Evolutionary conservation across 495 filamentous ascomycete species (phyloP).

Genomic region (Immersiella caudata): DNA sequence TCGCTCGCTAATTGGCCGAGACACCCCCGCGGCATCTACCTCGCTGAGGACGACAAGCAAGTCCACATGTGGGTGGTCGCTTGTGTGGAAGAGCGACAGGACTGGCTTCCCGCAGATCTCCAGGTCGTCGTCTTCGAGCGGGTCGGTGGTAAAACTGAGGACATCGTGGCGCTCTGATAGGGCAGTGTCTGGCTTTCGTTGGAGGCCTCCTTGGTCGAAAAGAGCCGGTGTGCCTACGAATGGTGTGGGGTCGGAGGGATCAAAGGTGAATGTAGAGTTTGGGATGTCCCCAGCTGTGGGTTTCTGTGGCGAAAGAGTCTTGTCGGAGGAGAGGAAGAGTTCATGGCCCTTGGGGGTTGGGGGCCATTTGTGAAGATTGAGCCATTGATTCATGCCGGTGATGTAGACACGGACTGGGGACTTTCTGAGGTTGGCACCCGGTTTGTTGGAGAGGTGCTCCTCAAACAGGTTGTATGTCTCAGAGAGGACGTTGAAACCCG

Average conservation of each 20-base stretch:
- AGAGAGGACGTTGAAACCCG: not conserved
- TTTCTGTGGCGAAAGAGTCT: constrained; percentile 6
- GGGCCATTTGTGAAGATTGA: constrained; percentile 22
- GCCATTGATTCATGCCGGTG: constrained; percentile 24
- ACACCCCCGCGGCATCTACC: constrained; percentile 33
- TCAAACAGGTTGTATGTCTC: constrained; percentile 19
- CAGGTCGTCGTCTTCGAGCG: constrained; percentile 30
- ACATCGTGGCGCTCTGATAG: constrained; percentile 34
- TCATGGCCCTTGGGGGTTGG: constrained; percentile 13
- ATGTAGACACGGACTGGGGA: constrained; percentile 5
- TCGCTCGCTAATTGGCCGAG: constrained; percentile 33
- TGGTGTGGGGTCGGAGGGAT: constrained; percentile 37
- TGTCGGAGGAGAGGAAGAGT: constrained; percentile 31
- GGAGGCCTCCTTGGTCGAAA: constrained; percentile 11
- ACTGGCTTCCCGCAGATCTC: constrained; percentile 32
- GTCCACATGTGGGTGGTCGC: constrained; percentile 36
- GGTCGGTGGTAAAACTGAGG: constrained; percentile 34
- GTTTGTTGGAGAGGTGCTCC: constrained; percentile 17
- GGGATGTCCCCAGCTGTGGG: constrained; percentile 20
- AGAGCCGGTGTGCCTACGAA: constrained; percentile 24
- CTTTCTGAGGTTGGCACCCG: not conserved
- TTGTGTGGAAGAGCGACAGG: constrained; percentile 31
- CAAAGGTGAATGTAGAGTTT: constrained; percentile 34
- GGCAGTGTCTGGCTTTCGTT: constrained; percentile 28
- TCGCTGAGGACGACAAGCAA: constrained; percentile 38